Percentiles rank a stretch among this genome's conserved stretches.
phyloP scores from a whole-genome alignment of 2,329 filamentous ascomycete genomes.

The Aspergillus niger region DNA sequence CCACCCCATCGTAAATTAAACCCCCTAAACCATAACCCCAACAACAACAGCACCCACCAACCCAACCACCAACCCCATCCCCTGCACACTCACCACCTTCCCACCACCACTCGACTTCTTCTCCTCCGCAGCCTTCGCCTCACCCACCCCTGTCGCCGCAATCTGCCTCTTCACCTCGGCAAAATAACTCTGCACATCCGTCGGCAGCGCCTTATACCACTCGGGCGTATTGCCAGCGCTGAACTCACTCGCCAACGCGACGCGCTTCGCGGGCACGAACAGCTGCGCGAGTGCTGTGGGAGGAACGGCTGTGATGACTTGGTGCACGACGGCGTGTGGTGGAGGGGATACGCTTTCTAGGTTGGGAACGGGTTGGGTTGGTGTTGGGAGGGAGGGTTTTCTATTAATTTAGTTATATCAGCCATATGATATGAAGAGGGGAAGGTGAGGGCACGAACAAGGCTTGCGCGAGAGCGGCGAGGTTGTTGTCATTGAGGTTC shows the following conservation, averaged over 20 bases:
- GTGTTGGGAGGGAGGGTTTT: slow-evolving; percentile 13
- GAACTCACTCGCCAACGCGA: slow-evolving; percentile 33
- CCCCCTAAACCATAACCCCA: background rate
- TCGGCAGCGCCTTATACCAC: slow-evolving; percentile 36
- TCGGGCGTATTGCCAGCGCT: slow-evolving; percentile 34
- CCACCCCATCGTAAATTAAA: background rate
- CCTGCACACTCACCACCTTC: too few species aligned
- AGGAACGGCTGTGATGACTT: slow-evolving; percentile 36
- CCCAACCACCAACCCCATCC: background rate
- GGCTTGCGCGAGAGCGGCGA: slow-evolving; percentile 23
- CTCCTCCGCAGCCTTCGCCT: background rate
- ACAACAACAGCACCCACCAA: background rate
- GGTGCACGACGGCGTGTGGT: slow-evolving; percentile 30
- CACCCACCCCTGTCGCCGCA: background rate
- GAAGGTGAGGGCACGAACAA: slow-evolving; percentile 13
- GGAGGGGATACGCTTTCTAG: slow-evolving; percentile 37
- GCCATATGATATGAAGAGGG: too few species aligned
- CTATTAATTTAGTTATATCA: background rate
- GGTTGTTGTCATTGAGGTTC: slow-evolving; percentile 15
- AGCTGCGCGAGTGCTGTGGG: slow-evolving; percentile 33
- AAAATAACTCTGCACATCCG: slow-evolving; percentile 36
- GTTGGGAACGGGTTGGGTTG: slow-evolving; percentile 26
- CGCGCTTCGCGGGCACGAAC: slow-evolving; percentile 31
- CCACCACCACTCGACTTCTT: background rate
- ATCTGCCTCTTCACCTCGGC: slow-evolving; percentile 35